Percentiles rank a stretch among this genome's conserved stretches.
phyloP scores from a whole-genome alignment of 768 basidiomycete genomes.

The Lanmaoa rubissima region DNA sequence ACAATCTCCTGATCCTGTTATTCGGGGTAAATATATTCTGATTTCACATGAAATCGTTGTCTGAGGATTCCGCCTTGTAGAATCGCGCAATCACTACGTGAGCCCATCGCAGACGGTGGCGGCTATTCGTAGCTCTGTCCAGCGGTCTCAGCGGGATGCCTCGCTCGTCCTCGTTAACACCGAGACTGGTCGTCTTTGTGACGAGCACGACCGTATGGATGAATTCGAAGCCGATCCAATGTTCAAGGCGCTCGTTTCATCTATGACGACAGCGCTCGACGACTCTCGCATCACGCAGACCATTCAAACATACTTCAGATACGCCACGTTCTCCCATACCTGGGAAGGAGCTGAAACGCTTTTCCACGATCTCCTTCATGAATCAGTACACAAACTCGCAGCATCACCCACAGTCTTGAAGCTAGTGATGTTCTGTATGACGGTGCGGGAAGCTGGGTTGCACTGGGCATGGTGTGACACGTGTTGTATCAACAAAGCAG shows the following conservation, averaged over 20 bases:
- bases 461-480: not conserved
- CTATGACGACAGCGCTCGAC: not conserved
- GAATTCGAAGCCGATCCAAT: too few relatives aligned
- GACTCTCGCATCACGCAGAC: not conserved
- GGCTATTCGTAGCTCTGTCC: not conserved
- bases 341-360: not conserved
- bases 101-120: too few relatives aligned
- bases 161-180: not conserved
- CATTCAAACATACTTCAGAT: not conserved
- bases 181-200: not conserved
- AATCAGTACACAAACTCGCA: not conserved
- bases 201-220: not conserved
- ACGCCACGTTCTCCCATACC: constrained; percentile 3
- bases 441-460: not conserved
- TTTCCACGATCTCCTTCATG: not conserved
- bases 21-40: too few relatives aligned
- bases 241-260: too few relatives aligned
- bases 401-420: not conserved
- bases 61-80: too few relatives aligned
- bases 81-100: too few relatives aligned
- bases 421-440: not conserved
- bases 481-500: too few relatives aligned
- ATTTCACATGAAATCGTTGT: too few relatives aligned
- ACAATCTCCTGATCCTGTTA: too few relatives aligned
- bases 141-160: not conserved